Conservation (phyloP, 805 yeast species). For the Monosporozyma unispora region DNA sequence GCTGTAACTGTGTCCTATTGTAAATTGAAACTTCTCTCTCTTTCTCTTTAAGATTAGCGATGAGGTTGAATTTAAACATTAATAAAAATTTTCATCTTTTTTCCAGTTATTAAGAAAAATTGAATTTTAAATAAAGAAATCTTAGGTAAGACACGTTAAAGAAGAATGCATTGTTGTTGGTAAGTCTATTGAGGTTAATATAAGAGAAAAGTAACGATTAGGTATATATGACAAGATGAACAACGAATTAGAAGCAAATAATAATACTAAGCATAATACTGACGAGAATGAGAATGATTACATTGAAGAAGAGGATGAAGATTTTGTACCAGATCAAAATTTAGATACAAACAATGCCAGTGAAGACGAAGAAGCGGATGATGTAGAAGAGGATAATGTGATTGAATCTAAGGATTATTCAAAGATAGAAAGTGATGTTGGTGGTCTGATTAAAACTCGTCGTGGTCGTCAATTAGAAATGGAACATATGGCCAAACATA, state of each 20-base stretch:
- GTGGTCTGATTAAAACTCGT: slow-evolving; percentile 66
- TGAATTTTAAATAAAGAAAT: background rate
- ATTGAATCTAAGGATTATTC: slow-evolving; percentile 35
- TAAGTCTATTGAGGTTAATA: background rate
- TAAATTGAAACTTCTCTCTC: background rate
- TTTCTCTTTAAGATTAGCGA: background rate
- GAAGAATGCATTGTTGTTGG: background rate
- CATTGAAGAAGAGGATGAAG: slow-evolving; percentile 33
- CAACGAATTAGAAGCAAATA: background rate
- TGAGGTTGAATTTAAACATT: slow-evolving; percentile 2
- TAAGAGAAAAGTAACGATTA: background rate
- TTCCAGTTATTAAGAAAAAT: background rate
- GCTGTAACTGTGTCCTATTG: background rate
- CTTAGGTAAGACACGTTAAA: background rate
- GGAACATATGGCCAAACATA: slow-evolving; percentile 19
- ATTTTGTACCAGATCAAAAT: slow-evolving; percentile 30
- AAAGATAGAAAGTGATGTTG: slow-evolving; percentile 44
- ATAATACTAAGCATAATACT: too few relatives aligned
- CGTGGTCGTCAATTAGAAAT: slow-evolving; percentile 45
- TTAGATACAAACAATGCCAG: background rate
- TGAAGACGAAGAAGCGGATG: slow-evolving; percentile 32
- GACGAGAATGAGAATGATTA: slow-evolving; percentile 23
- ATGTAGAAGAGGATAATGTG: slow-evolving; percentile 18
- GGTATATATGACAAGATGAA: background rate
- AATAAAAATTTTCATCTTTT: slow-evolving; percentile 2